These are phyloP conservation scores for Lecanosticta acicola DNA, from an alignment of 2,329 filamentous ascomycete species.

Conservation along the genomic window DNA sequence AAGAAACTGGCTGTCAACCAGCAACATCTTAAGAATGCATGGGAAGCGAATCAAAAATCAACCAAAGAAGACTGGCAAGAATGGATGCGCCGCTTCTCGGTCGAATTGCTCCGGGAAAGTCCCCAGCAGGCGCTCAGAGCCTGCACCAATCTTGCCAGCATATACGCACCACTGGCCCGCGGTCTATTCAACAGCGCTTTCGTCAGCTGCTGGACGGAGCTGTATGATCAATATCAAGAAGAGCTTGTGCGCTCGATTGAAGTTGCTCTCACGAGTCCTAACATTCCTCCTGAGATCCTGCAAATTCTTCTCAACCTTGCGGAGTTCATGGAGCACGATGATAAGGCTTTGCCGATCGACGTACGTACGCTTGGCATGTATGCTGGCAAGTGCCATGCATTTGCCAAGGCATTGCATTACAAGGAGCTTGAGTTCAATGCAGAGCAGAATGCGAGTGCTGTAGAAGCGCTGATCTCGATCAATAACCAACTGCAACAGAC, in stretches of 20 bases:
- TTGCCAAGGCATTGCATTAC: slow-evolving; percentile 96
- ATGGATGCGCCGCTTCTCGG: slow-evolving; percentile 95
- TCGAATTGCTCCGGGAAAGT: slow-evolving; percentile 88
- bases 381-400: slow-evolving; percentile 93
- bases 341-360: slow-evolving; percentile 96
- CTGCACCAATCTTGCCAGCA: slow-evolving; percentile 83
- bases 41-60: slow-evolving; percentile 94
- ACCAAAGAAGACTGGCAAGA: slow-evolving; percentile 99
- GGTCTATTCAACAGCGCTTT: slow-evolving; percentile 98
- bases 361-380: slow-evolving; percentile 91
- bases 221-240: slow-evolving; percentile 95
- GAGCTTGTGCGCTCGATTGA: slow-evolving; percentile 95
- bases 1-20: slow-evolving; percentile 98
- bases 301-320: slow-evolving; percentile 92
- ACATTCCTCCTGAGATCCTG: slow-evolving; percentile 91
- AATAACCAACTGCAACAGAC: slow-evolving; percentile 99
- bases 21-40: slow-evolving; percentile 92
- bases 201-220: slow-evolving; percentile 96
- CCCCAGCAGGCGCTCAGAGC: slow-evolving; percentile 92
- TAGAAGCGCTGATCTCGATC: slow-evolving; percentile 96
- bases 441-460: slow-evolving; percentile 89
- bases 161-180: slow-evolving; percentile 84
- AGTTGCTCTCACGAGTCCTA: slow-evolving; percentile 86
- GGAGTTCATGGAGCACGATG: slow-evolving; percentile 99
- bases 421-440: slow-evolving; percentile 98